Conservation (phyloP, 352 stramenopile species). For the Nothophytophthora sp. region DNA sequence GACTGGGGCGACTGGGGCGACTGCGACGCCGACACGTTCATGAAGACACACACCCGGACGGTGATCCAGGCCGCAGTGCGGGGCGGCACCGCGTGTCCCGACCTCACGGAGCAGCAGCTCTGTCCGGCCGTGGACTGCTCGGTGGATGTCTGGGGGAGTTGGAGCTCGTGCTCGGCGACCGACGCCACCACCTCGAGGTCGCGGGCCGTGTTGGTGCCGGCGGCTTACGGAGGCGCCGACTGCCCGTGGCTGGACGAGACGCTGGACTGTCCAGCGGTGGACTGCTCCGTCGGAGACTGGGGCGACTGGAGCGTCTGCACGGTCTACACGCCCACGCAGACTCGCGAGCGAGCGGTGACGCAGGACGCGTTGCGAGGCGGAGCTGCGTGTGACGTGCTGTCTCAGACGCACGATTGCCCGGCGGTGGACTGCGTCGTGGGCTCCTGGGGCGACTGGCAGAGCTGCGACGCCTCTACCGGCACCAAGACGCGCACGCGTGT, state of each 20-base stretch:
- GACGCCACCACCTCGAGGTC: conserved; percentile 28
- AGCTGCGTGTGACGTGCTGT: conserved; percentile 23
- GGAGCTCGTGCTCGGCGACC: conserved; percentile 29
- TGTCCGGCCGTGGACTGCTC: conserved; percentile 43
- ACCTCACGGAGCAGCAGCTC: conserved; percentile 29
- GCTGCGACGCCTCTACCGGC: conserved; percentile 24
- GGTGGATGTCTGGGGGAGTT: conserved; percentile 39
- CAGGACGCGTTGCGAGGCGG: conserved; percentile 41
- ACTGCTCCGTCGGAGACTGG: conserved; percentile 46
- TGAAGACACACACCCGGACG: conserved; percentile 36
- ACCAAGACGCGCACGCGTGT: conserved; percentile 27
- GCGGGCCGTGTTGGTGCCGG: conserved; percentile 19
- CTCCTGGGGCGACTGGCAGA: conserved; percentile 24
- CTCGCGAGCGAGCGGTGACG: conserved; percentile 34
- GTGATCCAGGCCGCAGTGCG: conserved; percentile 38
- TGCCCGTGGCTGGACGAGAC: conserved; percentile 33
- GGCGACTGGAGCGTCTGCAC: conserved; percentile 47
- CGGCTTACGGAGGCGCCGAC: conserved; percentile 26
- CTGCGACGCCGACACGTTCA: conserved; percentile 37
- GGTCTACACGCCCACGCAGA: conserved; percentile 40
- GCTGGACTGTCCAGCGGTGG: conserved; percentile 42
- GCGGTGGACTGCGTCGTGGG: conserved; percentile 48
- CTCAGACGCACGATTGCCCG: conserved; percentile 36
- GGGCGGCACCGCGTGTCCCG: conserved; percentile 41
- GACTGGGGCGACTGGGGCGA: conserved; percentile 52